Evolutionary conservation across 2,329 filamentous ascomycete species (phyloP).

Genomic region (Penicillium brevicompactum): DNA sequence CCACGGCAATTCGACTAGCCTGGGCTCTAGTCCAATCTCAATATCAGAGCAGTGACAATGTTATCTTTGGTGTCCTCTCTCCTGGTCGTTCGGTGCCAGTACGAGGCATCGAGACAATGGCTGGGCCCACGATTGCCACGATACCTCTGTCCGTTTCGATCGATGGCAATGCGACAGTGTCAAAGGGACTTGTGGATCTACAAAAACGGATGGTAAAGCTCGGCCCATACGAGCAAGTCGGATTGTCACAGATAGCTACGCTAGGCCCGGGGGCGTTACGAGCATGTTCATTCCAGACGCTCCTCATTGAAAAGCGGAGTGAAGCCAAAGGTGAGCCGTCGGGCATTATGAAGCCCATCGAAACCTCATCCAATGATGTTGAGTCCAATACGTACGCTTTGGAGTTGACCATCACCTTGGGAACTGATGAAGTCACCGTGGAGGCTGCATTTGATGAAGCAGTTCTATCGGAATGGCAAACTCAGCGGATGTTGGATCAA

Average conservation of each 20-base stretch:
- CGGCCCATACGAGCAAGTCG: constrained; percentile 2
- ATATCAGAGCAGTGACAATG: constrained; percentile 39
- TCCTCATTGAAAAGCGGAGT: background rate
- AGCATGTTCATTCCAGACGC: constrained; percentile 6
- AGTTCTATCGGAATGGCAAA: constrained; percentile 8
- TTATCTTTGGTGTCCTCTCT: constrained; percentile 45
- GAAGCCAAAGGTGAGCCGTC: no score
- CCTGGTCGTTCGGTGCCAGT: constrained; percentile 43
- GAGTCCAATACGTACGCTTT: constrained; percentile 13
- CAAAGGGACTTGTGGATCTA: background rate
- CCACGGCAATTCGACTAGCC: constrained; percentile 33
- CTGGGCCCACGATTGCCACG: constrained; percentile 46
- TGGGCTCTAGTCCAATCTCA: constrained; percentile 40
- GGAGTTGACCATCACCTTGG: background rate
- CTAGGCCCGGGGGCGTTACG: background rate
- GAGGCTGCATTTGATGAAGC: constrained; percentile 5
- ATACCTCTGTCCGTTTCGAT: constrained; percentile 37
- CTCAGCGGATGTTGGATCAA: constrained; percentile 13
- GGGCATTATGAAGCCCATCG: background rate
- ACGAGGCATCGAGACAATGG: constrained; percentile 40
- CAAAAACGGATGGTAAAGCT: background rate
- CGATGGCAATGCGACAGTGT: constrained; percentile 1
- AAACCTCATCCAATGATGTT: background rate
- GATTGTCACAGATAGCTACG: background rate
- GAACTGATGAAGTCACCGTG: background rate